These are phyloP conservation scores for Aspergillus brasiliensis DNA, from an alignment of 2,329 filamentous ascomycete genomes.

Conservation along the genomic window DNA sequence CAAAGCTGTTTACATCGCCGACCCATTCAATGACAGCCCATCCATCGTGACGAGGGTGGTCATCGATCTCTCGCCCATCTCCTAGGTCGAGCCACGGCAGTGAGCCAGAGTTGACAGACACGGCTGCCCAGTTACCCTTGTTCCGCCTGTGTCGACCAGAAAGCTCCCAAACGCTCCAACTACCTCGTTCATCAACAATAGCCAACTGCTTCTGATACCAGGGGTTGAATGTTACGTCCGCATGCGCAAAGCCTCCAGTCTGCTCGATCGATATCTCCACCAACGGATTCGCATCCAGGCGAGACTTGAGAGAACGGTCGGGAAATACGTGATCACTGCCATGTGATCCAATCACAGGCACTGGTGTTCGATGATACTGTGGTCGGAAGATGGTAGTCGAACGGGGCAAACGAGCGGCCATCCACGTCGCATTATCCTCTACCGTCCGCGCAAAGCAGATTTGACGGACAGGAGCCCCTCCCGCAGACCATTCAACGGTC, in stretches of 20 bases:
- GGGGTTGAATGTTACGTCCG: slow-evolving; percentile 62
- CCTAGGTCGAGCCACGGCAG: slow-evolving; percentile 27
- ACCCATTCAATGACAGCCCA: slow-evolving; percentile 49
- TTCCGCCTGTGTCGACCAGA: slow-evolving; percentile 34
- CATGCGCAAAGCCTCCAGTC: slow-evolving; percentile 53
- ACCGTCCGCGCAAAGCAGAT: slow-evolving; percentile 53
- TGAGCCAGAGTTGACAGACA: slow-evolving; percentile 34
- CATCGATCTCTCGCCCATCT: slow-evolving; percentile 15
- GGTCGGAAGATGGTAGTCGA: slow-evolving; percentile 53
- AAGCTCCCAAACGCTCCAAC: slow-evolving; percentile 57
- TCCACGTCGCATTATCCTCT: slow-evolving; percentile 45
- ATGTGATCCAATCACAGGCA: slow-evolving; percentile 23
- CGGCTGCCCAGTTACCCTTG: slow-evolving; percentile 31
- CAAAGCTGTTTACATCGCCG: slow-evolving; percentile 41
- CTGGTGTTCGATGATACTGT: slow-evolving; percentile 35
- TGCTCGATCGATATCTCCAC: slow-evolving; percentile 45
- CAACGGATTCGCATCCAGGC: slow-evolving; percentile 52
- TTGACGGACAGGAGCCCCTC: slow-evolving; percentile 56
- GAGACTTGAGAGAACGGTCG: slow-evolving; percentile 35
- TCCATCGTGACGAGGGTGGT: slow-evolving; percentile 39
- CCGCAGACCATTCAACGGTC: slow-evolving; percentile 51
- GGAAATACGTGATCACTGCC: slow-evolving; percentile 15
- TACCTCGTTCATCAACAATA: slow-evolving; percentile 55
- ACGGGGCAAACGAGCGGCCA: slow-evolving; percentile 54
- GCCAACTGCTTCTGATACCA: slow-evolving; percentile 60